Conservation (phyloP, 805 yeast genomes). For the Cyberlindnera samutprakarnensis region DNA sequence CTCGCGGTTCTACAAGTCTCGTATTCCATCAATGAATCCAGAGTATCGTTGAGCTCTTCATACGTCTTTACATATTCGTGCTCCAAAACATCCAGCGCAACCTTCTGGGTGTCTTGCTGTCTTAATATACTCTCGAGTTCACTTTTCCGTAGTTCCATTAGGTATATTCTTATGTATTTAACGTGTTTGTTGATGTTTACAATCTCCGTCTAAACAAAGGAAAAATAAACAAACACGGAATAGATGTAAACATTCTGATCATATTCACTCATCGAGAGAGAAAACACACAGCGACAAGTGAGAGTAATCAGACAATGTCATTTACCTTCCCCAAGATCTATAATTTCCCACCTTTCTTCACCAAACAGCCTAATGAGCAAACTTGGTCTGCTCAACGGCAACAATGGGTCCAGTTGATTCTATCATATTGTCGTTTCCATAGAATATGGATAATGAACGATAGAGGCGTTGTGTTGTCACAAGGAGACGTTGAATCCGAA, state of each 20-base stretch:
- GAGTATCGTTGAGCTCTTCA: constrained; percentile 5
- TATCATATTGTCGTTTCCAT: constrained; percentile 50
- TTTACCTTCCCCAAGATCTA: constrained; percentile 12
- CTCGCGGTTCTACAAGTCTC: constrained; percentile 4
- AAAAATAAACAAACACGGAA: too few species aligned
- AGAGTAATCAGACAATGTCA: constrained; percentile 1
- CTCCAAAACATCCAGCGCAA: constrained; percentile 3
- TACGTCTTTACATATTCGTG: constrained; percentile 10
- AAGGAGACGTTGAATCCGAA: constrained; percentile 11
- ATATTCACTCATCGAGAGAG: too few species aligned
- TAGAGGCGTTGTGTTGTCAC: constrained; percentile 23
- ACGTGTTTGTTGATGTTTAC: neutral
- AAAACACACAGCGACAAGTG: too few species aligned
- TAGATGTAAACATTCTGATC: too few species aligned
- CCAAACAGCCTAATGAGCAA: constrained; percentile 78
- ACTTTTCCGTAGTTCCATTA: neutral
- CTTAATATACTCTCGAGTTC: neutral
- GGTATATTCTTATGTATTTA: neutral
- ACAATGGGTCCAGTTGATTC: constrained; percentile 68
- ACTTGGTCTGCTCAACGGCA: constrained; percentile 69
- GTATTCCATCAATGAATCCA: constrained; percentile 7
- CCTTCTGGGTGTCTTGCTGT: neutral
- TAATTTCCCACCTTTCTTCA: constrained; percentile 85
- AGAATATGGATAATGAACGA: constrained; percentile 46
- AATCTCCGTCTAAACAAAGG: too few species aligned